These are phyloP conservation scores for Pyrenophora tritici-repentis DNA, from an alignment of 2,329 filamentous ascomycete genomes.

Conservation along the genomic window DNA sequence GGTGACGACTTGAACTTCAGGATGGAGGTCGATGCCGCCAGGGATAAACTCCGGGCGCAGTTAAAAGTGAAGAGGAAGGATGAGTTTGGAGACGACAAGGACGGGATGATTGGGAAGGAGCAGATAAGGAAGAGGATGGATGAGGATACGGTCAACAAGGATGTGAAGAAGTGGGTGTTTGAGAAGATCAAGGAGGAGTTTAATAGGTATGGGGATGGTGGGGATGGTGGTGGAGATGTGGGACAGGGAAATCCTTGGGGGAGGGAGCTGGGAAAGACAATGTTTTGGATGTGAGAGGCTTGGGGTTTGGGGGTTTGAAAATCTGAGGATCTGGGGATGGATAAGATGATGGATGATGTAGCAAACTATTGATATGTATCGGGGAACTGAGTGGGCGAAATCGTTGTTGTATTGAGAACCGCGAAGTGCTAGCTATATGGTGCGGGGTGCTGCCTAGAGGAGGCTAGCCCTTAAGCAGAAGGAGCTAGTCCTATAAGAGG, in stretches of 20 bases:
- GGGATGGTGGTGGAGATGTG: slow-evolving; percentile 10
- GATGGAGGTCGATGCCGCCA: not conserved
- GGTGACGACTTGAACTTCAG: not conserved
- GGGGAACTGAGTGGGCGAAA: too few relatives aligned
- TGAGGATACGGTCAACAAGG: not conserved
- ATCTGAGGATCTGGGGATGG: too few relatives aligned
- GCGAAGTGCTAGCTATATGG: too few relatives aligned
- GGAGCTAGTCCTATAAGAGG: too few relatives aligned
- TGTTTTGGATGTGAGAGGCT: slow-evolving; percentile 16
- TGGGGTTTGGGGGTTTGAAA: too few relatives aligned
- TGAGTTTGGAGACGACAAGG: not conserved
- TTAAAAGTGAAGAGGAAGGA: not conserved
- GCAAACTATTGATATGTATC: too few relatives aligned
- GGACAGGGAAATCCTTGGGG: slow-evolving; percentile 7
- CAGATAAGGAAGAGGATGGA: not conserved
- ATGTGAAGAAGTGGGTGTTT: not conserved
- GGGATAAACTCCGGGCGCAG: not conserved
- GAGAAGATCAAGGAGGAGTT: not conserved
- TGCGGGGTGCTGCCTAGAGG: too few relatives aligned
- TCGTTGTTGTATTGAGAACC: too few relatives aligned
- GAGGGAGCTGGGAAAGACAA: not conserved
- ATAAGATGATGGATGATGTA: too few relatives aligned
- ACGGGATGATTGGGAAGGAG: not conserved
- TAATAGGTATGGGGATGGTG: not conserved
- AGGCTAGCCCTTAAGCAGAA: too few relatives aligned